These are phyloP conservation scores for Coemansia sp. DNA, from an alignment of 192 early-diverging fungal genomes.

Conservation along the genomic window DNA sequence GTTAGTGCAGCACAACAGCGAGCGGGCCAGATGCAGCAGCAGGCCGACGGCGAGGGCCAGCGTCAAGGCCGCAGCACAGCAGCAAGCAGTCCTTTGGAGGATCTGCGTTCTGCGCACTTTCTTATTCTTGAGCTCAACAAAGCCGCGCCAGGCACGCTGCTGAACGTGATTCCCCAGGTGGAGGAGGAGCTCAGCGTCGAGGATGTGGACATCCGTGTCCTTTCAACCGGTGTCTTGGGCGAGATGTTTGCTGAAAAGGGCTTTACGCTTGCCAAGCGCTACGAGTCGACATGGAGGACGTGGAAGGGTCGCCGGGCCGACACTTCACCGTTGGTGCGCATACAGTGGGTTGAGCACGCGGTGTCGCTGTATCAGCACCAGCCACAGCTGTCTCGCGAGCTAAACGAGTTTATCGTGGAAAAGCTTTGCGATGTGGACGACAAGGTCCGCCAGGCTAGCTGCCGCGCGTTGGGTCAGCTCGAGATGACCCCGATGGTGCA, in stretches of 20 bases:
- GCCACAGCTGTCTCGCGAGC: conserved; percentile 66
- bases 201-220: conserved; percentile 69
- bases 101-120: conserved; percentile 69
- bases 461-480: conserved; percentile 67
- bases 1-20: conserved; percentile 58
- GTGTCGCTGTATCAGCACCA: conserved; percentile 68
- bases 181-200: conserved; percentile 88
- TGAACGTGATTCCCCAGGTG: conserved; percentile 90
- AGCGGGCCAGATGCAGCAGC: conserved; percentile 16
- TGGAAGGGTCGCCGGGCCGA: conserved; percentile 83
- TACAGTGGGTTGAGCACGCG: conserved; percentile 71
- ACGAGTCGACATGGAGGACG: conserved; percentile 78
- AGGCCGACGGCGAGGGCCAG: conserved; percentile 10
- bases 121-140: conserved; percentile 81
- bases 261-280: conserved; percentile 67
- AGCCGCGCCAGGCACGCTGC: conserved; percentile 70
- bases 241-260: conserved; percentile 85
- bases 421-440: conserved; percentile 91
- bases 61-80: conserved; percentile 42
- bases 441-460: conserved; percentile 76
- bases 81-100: conserved; percentile 41
- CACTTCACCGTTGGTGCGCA: conserved; percentile 66
- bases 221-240: conserved; percentile 78
- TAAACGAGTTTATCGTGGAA: conserved; percentile 64
- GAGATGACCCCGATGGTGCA: conserved; percentile 62